Evolutionary conservation across 768 basidiomycete species (phyloP).

Genomic region (Saitozyma sp.): DNA sequence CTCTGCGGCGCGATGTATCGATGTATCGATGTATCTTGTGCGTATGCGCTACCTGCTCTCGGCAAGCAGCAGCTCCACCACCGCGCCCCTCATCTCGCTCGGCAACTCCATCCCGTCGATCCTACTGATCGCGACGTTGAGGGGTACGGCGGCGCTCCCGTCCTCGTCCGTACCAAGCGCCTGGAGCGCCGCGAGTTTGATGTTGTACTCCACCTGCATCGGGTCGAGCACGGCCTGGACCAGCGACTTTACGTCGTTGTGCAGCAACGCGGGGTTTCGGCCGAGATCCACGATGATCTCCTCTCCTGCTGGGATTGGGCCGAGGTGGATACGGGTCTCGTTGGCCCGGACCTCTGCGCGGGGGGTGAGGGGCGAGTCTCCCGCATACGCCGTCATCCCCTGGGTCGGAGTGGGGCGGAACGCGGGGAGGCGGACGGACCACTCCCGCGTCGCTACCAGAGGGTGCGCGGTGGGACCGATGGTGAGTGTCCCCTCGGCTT

Average conservation of each 20-base stretch:
- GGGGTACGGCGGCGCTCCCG: neutral
- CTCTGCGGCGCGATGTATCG: no score
- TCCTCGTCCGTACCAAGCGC: conserved; percentile 5
- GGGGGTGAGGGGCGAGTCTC: neutral
- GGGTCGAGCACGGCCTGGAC: conserved; percentile 6
- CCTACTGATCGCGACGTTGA: no score
- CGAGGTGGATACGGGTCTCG: conserved; percentile 10
- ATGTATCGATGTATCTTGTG: no score
- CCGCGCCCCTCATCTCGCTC: neutral
- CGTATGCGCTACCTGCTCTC: neutral
- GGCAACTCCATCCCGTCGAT: neutral
- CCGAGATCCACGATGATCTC: conserved; percentile 9
- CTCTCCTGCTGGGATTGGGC: neutral
- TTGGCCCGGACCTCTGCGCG: neutral
- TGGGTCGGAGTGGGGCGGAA: neutral
- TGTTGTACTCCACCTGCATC: conserved; percentile 12
- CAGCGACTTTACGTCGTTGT: conserved; percentile 3
- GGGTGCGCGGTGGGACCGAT: conserved; percentile 5
- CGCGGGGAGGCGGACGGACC: conserved; percentile 12
- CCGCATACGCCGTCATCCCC: conserved; percentile 1
- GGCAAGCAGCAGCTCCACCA: neutral
- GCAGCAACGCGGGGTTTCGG: neutral
- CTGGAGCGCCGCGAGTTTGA: conserved; percentile 7
- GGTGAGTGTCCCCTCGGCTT: conserved; percentile 9
- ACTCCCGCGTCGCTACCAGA: conserved; percentile 1